Evolutionary conservation across 805 yeast species (phyloP).

Genomic region (Ogataea nakhonphanomensis): DNA sequence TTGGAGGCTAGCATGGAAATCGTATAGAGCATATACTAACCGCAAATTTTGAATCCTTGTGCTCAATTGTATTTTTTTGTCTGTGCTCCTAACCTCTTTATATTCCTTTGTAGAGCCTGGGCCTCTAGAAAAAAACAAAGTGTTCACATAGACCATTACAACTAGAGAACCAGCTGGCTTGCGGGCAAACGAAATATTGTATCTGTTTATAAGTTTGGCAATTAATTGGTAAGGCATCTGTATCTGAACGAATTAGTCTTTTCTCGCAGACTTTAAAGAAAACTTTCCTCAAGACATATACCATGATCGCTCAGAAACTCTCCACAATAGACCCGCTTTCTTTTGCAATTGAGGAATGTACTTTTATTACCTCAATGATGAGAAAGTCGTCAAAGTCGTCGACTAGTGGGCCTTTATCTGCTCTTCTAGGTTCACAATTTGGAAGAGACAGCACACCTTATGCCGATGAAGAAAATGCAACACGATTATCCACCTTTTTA

Average conservation of each 20-base stretch:
- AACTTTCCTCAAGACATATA: neutral
- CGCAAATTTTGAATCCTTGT: neutral
- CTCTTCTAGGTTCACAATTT: slow-evolving; percentile 64
- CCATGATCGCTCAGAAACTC: slow-evolving; percentile 4
- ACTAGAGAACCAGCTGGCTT: neutral
- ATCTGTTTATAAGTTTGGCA: neutral
- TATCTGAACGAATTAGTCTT: neutral
- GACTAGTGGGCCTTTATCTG: slow-evolving; percentile 67
- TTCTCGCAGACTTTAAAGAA: neutral
- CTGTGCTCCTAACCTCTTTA: slow-evolving; percentile 9
- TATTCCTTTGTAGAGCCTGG: slow-evolving; percentile 4
- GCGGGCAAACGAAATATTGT: slow-evolving; percentile 3
- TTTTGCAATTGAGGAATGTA: slow-evolving; percentile 84
- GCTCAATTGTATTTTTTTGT: neutral
- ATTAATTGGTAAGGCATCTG: neutral
- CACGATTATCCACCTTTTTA: slow-evolving; percentile 26
- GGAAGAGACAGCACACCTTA: slow-evolving; percentile 28
- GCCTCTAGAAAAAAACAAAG: slow-evolving; percentile 5
- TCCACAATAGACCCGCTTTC: slow-evolving; percentile 70
- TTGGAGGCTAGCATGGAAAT: slow-evolving; percentile 64
- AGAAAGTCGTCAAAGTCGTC: slow-evolving; percentile 76
- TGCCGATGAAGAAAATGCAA: slow-evolving; percentile 28
- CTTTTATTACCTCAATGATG: slow-evolving; percentile 83
- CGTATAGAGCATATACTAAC: slow-evolving; percentile 34
- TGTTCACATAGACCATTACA: slow-evolving; percentile 3